Evolutionary conservation across 2,329 filamentous ascomycete species (phyloP).

Genomic region (Saccharata proteae): DNA sequence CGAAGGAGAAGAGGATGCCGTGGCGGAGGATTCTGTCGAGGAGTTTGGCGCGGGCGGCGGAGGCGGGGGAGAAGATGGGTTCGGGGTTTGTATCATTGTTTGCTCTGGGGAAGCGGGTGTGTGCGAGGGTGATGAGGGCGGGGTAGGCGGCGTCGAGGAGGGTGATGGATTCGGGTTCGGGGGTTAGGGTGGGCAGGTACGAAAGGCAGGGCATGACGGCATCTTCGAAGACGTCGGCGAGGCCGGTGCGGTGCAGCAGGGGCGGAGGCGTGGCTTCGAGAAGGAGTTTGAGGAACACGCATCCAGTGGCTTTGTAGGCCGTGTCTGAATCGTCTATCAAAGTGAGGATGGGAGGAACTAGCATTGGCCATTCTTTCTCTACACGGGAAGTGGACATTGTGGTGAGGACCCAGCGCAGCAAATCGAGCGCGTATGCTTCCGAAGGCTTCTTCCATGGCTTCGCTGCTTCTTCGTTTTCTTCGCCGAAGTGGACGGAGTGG

Average conservation of each 20-base stretch:
- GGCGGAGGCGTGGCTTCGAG: constrained; percentile 41
- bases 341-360: constrained; percentile 57
- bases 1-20: constrained; percentile 32
- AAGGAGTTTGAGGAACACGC: constrained; percentile 43
- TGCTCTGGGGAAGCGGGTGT: constrained; percentile 22
- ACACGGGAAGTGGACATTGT: constrained; percentile 38
- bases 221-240: constrained; percentile 56
- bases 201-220: constrained; percentile 60
- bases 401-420: constrained; percentile 51
- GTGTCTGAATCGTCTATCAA: constrained; percentile 53
- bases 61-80: constrained; percentile 14
- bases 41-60: constrained; percentile 16
- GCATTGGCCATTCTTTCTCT: constrained; percentile 51
- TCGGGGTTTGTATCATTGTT: too few species aligned
- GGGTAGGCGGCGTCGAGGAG: constrained; percentile 56
- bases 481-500: constrained; percentile 13
- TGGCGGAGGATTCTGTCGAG: constrained; percentile 34
- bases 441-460: constrained; percentile 51
- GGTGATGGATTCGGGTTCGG: constrained; percentile 53
- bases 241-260: constrained; percentile 50
- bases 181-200: constrained; percentile 65
- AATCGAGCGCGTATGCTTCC: constrained; percentile 38
- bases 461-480: constrained; percentile 28
- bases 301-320: constrained; percentile 42
- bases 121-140: constrained; percentile 48